Evolutionary conservation across 208 protist genomes (phyloP), one percentile per base, ranked within the genome.

Genomic region (Entamoeba invadens): DNA sequence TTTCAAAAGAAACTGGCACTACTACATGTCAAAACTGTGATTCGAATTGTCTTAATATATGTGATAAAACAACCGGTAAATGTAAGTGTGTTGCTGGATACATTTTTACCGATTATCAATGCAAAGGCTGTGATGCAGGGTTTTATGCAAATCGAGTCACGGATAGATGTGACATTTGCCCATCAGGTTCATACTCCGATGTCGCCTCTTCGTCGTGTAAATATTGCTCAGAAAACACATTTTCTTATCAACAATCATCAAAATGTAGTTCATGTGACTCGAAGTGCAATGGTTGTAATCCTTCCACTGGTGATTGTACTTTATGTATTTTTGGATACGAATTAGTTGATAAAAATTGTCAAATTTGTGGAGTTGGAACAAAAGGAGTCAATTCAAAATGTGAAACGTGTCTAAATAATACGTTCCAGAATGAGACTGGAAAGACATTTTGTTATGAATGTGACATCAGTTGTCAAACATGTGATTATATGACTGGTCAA

Each of bases 341-440:
- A 68, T 3, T 68, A 68, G 31, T 14, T 68, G 1, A 68, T 68
- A 25, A 25, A 68, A 25, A n/a, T 93, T 93, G 92, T 44, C 38
- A 93, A 45, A 42, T 68, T 45, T 93, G 92, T 93, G 38, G 35
- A 45, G 38, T 14, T n/a, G 92, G 92, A 45, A 93, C 92, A 93
- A 45, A 93, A 45, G 92, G 45, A 44, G 92, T 21, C 6, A 10
- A 5, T 16, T 5, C 6, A n/a, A 44, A 93, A 45, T 93, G 92
- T 93, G 16, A 87, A 42, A 44, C 6, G 45, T 93, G 92, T 93
- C 14, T 68, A 45, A 44, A 4, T 45, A 14, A 42, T 45, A 50
- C 50, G 5, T 93, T 45, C 38, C 92, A 93, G 45, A 68, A 93
- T 93, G 92, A 93, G 45, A 93, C 92, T 21, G 92, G 92, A 21